Evolutionary conservation across 1,284 basidiomycete species (phyloP), one percentile per base, ranked within the genome.

Genomic region (Tausonia pullulans): DNA sequence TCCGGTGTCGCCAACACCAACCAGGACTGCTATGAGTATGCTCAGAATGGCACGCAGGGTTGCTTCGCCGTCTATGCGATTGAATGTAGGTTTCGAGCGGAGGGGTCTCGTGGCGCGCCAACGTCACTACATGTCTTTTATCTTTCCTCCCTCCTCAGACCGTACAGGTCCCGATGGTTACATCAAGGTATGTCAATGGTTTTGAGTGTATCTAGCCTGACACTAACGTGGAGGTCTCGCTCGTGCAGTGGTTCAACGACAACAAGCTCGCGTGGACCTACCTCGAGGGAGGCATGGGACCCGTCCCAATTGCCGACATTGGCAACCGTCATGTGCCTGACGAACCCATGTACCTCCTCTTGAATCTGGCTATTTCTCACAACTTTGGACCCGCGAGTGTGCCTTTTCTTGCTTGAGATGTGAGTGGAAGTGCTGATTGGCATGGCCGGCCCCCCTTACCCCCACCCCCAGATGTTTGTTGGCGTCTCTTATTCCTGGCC

Each of bases 271-370:
- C 82, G 46, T 95, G 87, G 88, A 86, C 83, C 6, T 69, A 93
- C 27, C 3, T 40, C 40, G 53, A n/a, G 27, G 44, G 48, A 14
- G 62, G 62, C n/a, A 80, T 94, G 76, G 83, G 78, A 4, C 81
- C 87, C 2, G 87, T 93, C 72, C 59, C 76, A 0, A 67, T 70
- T 0, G 84, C 85, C 13, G 78, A 89, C 68, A 89, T 95, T 61
- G 79, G 84, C 2, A 81, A 82, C 50, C 80, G 94, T 54, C 82
- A 86, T 4, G 81, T 97, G 51, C 83, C 91, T 0, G 84, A 88
- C 71, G 92, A 93, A 74, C 90, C 90, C 3, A 64, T 86, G 84
- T 86, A 90, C 74, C 80, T 94, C 71, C 83, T 94, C 69, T 77
- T 81, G 64, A 90, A 90, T 72, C 75, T 91, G 72, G 88, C 87